Base-by-base conservation (phyloP, 2,329 filamentous ascomycete species). In the Phialophora expanda region DNA sequence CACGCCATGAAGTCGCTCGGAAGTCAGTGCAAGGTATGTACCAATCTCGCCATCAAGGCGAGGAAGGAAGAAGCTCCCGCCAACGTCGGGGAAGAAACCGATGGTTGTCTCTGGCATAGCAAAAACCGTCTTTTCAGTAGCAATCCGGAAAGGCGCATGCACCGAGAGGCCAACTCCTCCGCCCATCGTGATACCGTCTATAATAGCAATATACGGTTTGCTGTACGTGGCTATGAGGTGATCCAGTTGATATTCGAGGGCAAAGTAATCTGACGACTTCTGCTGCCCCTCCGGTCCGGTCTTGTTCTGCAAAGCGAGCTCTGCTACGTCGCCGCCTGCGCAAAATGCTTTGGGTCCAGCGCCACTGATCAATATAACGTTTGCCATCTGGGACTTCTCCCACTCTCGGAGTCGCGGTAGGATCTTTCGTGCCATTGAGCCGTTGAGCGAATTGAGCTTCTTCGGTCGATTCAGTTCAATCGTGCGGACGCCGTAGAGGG, bases 91-190 rank as follows among this genome's bases (percentile, higher is more conserved):
- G 84, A 99, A 99, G 84, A 98, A 97, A 46, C 95, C 95, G 75
- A 99, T 99, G 8, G 88, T 96, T 3, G 95, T 99, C 82, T 99
- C 95, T 32, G 95, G 95, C 95, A 99, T 99, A 72, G 96, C 93
- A 75, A 99, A 98, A 56, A 96, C 81, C 5, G 95, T 99, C 76
- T 90, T 90, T 80, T 99, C 95, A 2, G 95, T 99, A 44, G 95
- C 95, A 76, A 99, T 96, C 67, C 95, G 86, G 85, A 99, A 94
- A 2, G 95, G 96, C 2, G 95, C 94, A 79, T 99, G 96, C 60
- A 97, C 87, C 78, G 91, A 96, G 64, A 99, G 86, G 6, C 95
- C 95, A 61, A 98, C 95, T 71, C 95, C 95, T 63, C 95, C 95
- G 63, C 95, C 95, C 95, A 99, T 99, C 60, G 96, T 99, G 78